Base-by-base conservation (phyloP, 257 asterid genomes). In the Hygrophila difformis region DNA sequence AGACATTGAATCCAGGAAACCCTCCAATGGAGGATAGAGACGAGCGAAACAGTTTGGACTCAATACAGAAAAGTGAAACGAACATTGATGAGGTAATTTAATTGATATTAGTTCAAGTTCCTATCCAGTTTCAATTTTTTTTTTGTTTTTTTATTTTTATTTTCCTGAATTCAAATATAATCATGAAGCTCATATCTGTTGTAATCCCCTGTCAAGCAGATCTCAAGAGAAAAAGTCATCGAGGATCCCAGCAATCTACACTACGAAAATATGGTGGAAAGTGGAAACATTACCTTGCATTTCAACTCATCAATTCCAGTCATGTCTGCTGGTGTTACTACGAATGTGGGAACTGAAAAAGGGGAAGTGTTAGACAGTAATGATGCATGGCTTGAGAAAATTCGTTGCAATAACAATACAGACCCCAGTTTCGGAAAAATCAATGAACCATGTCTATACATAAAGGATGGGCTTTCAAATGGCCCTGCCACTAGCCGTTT, bases 261-360 rank as follows among this genome's bases (percentile, higher is more conserved):
- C 12, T 56, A 69, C 51, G 49, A 74, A 31, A 65, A 78, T 52
- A 53, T 65, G 23, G 82, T 39, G 8, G 44, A 39, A 39, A 39
- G 18, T 3, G 44, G 18, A 39, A 39, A 18, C 44, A 39, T 39
- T 18, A 39, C 14, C 4, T 39, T 39, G 17, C 2, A 39, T 39
- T 39, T 39, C 16, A 24, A 24, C 29, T 24, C 7, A 24, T 24
- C 7, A 7, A 24, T 7, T 2, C 29, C 29, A 24, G 29, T 7
- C n/a, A n/a, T n/a, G 29, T 3, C 29, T 2, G 29, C 29, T 2
- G 7, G 29, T 24, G 29, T 24, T 24, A 24, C 29, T n/a, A n/a
- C n/a, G 29, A 24, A 24, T 24, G 29, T 3, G 29, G 33, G 19
- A 28, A 46, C 55, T 17, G 66, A 69, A 51, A 29, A 29, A 12